Percentiles rank a stretch among this genome's conserved stretches.
Conservation (phyloP, 1,139 yeast genomes). For the Geotrichum histeridarum region DNA sequence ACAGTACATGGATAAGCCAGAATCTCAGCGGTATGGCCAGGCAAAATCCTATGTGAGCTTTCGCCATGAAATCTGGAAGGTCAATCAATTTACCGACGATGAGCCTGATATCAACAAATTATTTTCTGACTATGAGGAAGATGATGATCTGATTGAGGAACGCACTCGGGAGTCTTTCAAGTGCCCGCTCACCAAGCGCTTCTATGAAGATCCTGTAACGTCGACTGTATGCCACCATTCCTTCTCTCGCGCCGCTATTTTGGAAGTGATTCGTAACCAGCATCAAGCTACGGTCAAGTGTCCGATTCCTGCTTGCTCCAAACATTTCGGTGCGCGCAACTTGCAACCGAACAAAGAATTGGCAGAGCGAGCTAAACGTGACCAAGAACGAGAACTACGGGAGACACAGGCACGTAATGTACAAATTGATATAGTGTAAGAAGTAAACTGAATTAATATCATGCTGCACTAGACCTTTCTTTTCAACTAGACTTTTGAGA, state of each 20-base stretch:
- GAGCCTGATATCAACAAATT: slow-evolving; percentile 25
- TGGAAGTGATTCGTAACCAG: slow-evolving; percentile 20
- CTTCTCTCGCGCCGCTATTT: slow-evolving; percentile 27
- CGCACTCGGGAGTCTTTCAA: slow-evolving; percentile 28
- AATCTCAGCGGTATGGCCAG: slow-evolving; percentile 11
- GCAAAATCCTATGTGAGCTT: slow-evolving; percentile 4
- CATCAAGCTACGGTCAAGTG: slow-evolving; percentile 20
- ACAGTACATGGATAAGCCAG: not conserved
- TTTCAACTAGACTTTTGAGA: no score
- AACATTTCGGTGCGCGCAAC: slow-evolving; percentile 13
- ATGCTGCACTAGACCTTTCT: no score
- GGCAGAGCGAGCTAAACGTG: slow-evolving; percentile 24
- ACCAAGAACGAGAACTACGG: slow-evolving; percentile 18
- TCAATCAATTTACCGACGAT: slow-evolving; percentile 21
- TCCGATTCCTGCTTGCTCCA: slow-evolving; percentile 30
- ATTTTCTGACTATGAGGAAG: slow-evolving; percentile 28
- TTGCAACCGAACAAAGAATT: slow-evolving; percentile 24
- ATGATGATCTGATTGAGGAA: slow-evolving; percentile 30
- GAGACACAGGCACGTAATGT: slow-evolving; percentile 24
- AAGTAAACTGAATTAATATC: not conserved
- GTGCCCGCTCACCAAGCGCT: slow-evolving; percentile 30
- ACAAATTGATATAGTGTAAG: slow-evolving; percentile 31
- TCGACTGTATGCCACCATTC: slow-evolving; percentile 29
- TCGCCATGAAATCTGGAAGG: slow-evolving; percentile 23
- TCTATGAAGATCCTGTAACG: slow-evolving; percentile 29